Percentiles rank a stretch among this genome's conserved stretches.
These are phyloP conservation scores for Rutstroemia sp. DNA, from an alignment of 2,329 filamentous ascomycete species.

Conservation along the genomic window DNA sequence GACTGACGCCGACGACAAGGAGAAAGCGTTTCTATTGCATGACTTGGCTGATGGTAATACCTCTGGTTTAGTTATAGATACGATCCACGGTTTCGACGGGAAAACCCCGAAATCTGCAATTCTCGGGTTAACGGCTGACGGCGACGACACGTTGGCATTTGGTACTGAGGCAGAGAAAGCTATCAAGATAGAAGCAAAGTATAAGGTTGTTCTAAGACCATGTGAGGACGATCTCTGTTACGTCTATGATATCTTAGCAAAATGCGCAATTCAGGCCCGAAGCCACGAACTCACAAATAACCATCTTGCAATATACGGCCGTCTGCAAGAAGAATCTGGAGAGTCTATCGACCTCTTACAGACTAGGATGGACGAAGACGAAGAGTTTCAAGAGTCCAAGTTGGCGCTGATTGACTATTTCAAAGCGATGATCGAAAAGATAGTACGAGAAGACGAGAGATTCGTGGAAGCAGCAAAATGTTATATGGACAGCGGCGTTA, in stretches of 20 bases:
- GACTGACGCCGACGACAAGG: constrained; percentile 13
- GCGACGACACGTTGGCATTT: too few relatives aligned
- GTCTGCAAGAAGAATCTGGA: neutral
- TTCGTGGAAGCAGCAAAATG: constrained; percentile 1
- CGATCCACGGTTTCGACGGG: neutral
- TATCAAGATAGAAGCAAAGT: neutral
- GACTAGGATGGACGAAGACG: neutral
- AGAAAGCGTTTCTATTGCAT: constrained; percentile 9
- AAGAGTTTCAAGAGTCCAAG: constrained; percentile 5
- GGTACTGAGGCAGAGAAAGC: neutral
- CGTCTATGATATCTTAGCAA: neutral
- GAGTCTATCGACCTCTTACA: neutral
- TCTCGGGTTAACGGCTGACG: neutral
- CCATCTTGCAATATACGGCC: neutral
- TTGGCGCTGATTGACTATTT: neutral
- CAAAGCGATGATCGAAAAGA: neutral
- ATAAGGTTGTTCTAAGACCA: neutral
- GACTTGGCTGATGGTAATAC: constrained; percentile 6
- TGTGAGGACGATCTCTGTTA: neutral
- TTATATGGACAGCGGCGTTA: neutral
- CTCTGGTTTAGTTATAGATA: constrained; percentile 6
- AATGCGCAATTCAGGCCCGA: constrained; percentile 3
- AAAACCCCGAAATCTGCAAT: neutral
- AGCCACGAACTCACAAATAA: neutral
- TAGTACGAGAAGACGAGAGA: neutral